Evolutionary conservation across 208 protist species (phyloP).

Genomic region (Naegleria lovaniensis): DNA sequence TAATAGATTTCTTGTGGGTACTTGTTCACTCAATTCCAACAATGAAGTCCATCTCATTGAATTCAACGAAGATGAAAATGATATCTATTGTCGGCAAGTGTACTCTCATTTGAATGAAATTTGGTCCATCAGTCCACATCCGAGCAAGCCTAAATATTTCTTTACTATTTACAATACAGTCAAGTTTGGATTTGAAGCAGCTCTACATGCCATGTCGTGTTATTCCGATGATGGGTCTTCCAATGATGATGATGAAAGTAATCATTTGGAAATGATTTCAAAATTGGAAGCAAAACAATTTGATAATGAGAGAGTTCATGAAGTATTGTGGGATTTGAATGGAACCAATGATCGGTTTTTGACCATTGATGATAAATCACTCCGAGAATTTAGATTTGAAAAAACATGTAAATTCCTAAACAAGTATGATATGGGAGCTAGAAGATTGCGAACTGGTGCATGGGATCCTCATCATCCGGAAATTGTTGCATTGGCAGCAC

Average conservation of each 20-base stretch:
- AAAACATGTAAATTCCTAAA: not conserved
- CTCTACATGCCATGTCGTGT: not conserved
- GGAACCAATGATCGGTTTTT: not conserved
- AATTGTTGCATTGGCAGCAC: conserved; percentile 50
- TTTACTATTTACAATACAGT: not conserved
- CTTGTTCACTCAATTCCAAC: not conserved
- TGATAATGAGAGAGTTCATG: not conserved
- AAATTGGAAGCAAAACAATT: not conserved
- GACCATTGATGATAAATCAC: not conserved
- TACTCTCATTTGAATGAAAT: not conserved
- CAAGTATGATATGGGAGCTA: not conserved
- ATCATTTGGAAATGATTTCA: not conserved
- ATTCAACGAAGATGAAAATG: not conserved
- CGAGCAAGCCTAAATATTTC: not conserved
- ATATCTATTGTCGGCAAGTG: not conserved
- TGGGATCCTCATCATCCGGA: conserved; percentile 66
- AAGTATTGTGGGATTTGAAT: not conserved
- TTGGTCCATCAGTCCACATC: not conserved
- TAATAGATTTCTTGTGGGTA: conserved; percentile 16
- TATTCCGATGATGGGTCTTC: not conserved
- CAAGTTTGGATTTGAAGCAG: not conserved
- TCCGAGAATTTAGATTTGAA: not conserved
- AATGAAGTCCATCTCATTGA: conserved; percentile 27
- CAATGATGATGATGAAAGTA: not conserved
- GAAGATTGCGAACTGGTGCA: conserved; percentile 38